Base-by-base conservation (phyloP, 495 filamentous ascomycete genomes). In the Viridothelium virens region DNA sequence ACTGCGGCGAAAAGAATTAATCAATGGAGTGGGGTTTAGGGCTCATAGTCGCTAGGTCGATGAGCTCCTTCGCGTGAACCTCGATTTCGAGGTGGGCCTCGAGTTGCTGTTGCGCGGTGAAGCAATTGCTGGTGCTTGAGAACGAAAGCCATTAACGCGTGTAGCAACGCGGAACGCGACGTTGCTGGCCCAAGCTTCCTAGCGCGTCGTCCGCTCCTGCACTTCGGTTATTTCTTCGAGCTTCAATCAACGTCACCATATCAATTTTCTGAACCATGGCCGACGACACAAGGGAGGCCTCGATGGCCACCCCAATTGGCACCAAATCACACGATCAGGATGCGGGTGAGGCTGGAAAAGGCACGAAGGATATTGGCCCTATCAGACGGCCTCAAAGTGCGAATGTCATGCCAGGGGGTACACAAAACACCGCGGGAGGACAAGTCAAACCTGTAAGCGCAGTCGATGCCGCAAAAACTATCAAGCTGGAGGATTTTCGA, bases 401-500 rank as follows among this genome's bases (percentile, higher is more conserved):
- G 70, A 87, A 87, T 70, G 75, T 80, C n/a, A 56, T 74, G 64
- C 48, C 68, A 9, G 72, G 72, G 2, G 72, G 72, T 3, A 74
- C 72, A 7, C 65, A 71, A 39, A 64, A 84, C 70, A 79, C 82
- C 14, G 79, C 81, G 36, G 82, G 79, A 46, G 79, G 81, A 61
- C 74, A 70, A 44, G 44, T 36, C 34, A 68, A 64, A 61, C 67
- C 69, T 12, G 71, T 70, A 36, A 67, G 46, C 1, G 69, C 96
- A 50, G 77, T 78, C 9, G 87, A 92, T 16, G 90, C 84, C 0
- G 50, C 38, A 14, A 83, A 85, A 48, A 83, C 83, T 31, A 85
- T 96, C 62, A 84, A 83, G 16, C 63, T 85, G 9, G 78, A 85
- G 61, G 89, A 96, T 73, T 87, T 92, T 64, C 79, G 85, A 36